Evolutionary conservation across 208 protist genomes (phyloP).

Genomic region (Naegleria lovaniensis): DNA sequence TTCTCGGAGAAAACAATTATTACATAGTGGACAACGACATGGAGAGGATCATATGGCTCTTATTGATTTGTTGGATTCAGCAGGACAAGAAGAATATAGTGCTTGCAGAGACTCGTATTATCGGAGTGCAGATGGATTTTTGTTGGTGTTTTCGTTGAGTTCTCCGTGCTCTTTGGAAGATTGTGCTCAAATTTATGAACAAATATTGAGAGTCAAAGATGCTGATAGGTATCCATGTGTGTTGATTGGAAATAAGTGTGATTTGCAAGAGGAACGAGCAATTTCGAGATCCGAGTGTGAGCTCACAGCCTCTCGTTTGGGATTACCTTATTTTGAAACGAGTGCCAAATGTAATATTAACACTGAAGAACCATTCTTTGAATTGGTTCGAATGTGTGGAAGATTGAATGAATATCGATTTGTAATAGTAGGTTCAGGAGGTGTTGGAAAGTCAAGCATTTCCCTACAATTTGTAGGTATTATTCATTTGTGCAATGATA

Average conservation of each 20-base stretch:
- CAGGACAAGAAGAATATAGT: constrained; percentile 12
- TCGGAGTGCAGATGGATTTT: constrained; percentile 45
- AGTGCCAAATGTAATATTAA: constrained; percentile 51
- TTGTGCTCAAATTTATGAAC: constrained; percentile 34
- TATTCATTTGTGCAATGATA: too few species aligned
- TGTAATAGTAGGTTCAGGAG: constrained; percentile 3
- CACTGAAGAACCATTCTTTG: constrained; percentile 45
- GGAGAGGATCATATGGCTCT: not conserved
- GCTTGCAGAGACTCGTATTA: not conserved
- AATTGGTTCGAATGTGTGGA: constrained; percentile 35
- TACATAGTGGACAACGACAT: too few species aligned
- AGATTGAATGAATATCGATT: constrained; percentile 1
- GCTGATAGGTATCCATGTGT: not conserved
- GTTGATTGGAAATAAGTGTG: constrained; percentile 33
- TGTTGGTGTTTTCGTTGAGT: constrained; percentile 53
- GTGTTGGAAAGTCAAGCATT: constrained; percentile 7
- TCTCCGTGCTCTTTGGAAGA: constrained; percentile 47
- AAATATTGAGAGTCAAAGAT: not conserved
- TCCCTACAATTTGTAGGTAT: not conserved
- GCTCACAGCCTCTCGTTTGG: not conserved
- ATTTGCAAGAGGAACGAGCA: constrained; percentile 1
- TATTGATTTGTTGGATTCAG: not conserved
- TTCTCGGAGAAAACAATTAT: not conserved
- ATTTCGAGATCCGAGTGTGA: not conserved
- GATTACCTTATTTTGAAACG: constrained; percentile 49